Percentiles rank a stretch among this genome's conserved stretches.
phyloP scores from a whole-genome alignment of 2,329 filamentous ascomycete species.

The Macrophomina phaseolina region DNA sequence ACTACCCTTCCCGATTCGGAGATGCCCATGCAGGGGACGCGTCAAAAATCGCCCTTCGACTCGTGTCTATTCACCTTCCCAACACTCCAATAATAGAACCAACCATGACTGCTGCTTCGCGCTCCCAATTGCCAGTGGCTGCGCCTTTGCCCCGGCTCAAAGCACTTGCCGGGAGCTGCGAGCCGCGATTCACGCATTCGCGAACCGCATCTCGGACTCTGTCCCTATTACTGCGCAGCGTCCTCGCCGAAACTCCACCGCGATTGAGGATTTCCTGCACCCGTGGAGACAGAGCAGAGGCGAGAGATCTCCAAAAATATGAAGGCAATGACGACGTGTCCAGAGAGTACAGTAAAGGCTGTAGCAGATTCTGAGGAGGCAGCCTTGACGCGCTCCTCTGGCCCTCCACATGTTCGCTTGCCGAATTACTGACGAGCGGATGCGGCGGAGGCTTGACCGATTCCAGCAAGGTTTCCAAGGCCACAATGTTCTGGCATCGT shows the following conservation, averaged over 20 bases:
- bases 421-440: conserved; percentile 59
- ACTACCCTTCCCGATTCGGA: conserved; percentile 5
- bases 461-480: conserved; percentile 78
- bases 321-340: conserved; percentile 87
- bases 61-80: conserved; percentile 32
- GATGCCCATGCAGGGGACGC: background rate
- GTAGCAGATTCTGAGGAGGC: conserved; percentile 63
- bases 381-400: conserved; percentile 48
- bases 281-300: conserved; percentile 73
- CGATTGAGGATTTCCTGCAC: conserved; percentile 84
- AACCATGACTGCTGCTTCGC: conserved; percentile 94
- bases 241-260: conserved; percentile 83
- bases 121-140: conserved; percentile 72
- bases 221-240: conserved; percentile 76
- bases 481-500: conserved; percentile 89
- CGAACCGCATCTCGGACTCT: conserved; percentile 77
- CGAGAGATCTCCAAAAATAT: conserved; percentile 93
- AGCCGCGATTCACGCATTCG: conserved; percentile 82
- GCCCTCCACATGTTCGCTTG: conserved; percentile 25
- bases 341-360: conserved; percentile 74
- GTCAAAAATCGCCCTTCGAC: background rate
- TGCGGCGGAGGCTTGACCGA: conserved; percentile 71
- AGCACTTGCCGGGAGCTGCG: conserved; percentile 66
- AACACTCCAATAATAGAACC: conserved; percentile 74
- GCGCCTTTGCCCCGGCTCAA: conserved; percentile 53